phyloP scores from a whole-genome alignment of 176 grass and related monocot genomes.

The Carex kokanica region DNA sequence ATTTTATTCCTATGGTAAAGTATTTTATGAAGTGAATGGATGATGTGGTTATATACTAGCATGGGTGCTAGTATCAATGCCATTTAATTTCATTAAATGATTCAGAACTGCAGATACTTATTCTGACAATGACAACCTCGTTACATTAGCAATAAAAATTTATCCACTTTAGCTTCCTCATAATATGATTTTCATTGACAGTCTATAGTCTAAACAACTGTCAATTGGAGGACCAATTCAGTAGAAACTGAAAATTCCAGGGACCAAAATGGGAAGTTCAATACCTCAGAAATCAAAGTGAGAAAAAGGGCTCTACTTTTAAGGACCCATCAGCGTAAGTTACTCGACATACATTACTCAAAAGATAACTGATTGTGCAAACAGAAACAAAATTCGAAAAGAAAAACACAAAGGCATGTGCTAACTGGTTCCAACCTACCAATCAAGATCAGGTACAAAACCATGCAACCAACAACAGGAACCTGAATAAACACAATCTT shows the following conservation, averaged over 20 bases:
- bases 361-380: background rate
- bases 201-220: background rate
- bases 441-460: background rate
- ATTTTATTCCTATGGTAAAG: background rate
- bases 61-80: background rate
- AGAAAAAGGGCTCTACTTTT: background rate
- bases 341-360: background rate
- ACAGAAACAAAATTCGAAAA: constrained; percentile 11
- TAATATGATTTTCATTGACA: background rate
- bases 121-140: background rate
- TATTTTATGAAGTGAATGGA: background rate
- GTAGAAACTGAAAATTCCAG: background rate
- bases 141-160: background rate
- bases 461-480: background rate
- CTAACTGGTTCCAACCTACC: background rate
- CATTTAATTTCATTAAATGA: background rate
- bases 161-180: background rate
- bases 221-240: background rate
- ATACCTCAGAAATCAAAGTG: background rate
- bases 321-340: background rate
- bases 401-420: constrained; percentile 3
- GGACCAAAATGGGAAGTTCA: background rate
- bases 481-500: background rate
- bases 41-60: background rate
- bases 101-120: background rate